Evolutionary conservation across 441 rosid genomes (phyloP).

Genomic region (Flueggea neowawraea): DNA sequence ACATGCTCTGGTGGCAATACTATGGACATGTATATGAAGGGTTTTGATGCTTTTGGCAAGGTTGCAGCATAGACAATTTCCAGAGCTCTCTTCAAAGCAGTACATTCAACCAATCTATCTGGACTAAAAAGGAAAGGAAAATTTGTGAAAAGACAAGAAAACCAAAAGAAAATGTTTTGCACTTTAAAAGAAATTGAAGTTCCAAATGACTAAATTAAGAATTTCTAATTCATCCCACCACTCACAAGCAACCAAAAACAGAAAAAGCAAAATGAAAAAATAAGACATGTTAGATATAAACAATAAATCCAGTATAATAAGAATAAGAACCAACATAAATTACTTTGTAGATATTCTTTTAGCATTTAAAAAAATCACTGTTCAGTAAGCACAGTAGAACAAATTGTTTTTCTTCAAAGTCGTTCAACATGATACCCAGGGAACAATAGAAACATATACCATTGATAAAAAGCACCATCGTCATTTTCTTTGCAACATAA

Average conservation of each 20-base stretch:
- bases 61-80: conserved; percentile 95
- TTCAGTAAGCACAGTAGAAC: too few species aligned
- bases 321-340: too few species aligned
- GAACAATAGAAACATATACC: conserved; percentile 29
- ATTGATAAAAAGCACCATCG: conserved; percentile 93
- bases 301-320: too few species aligned
- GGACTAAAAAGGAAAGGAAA: conserved; percentile 18
- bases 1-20: conserved; percentile 85
- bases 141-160: background rate
- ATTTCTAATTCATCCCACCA: too few species aligned
- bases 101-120: conserved; percentile 96
- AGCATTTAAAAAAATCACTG: too few species aligned
- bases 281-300: too few species aligned
- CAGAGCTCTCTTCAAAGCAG: conserved; percentile 83
- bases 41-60: conserved; percentile 92
- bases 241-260: too few species aligned
- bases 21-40: conserved; percentile 90
- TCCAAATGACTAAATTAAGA: background rate
- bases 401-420: too few species aligned
- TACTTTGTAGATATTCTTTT: too few species aligned
- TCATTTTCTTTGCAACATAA: conserved; percentile 83
- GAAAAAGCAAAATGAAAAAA: too few species aligned
- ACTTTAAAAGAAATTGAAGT: background rate
- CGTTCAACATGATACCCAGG: too few species aligned
- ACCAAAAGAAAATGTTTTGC: background rate